These are phyloP conservation scores for Phytophthora multivora DNA, from an alignment of 352 stramenopile genomes.

Conservation along the genomic window DNA sequence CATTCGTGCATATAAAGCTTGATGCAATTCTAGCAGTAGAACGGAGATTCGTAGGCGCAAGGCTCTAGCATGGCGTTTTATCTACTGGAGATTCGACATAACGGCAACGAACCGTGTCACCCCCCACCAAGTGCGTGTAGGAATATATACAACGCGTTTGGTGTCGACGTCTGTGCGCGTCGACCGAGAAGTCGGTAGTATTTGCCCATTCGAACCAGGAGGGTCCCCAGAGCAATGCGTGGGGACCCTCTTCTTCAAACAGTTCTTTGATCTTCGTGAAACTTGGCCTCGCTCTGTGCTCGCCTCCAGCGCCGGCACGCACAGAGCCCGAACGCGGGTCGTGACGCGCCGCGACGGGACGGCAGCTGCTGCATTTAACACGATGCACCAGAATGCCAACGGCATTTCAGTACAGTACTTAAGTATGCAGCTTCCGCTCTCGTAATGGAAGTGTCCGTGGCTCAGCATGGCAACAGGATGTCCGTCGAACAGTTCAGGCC, in stretches of 20 bases:
- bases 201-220: neutral
- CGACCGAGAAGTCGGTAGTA: neutral
- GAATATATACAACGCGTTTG: neutral
- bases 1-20: neutral
- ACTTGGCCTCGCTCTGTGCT: neutral
- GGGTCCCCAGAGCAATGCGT: neutral
- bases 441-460: no score
- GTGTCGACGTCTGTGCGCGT: slow-evolving; percentile 8
- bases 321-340: slow-evolving; percentile 20
- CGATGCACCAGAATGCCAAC: slow-evolving; percentile 7
- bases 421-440: no score
- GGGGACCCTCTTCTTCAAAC: neutral
- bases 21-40: neutral
- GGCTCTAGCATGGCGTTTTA: no score
- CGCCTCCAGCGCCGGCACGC: slow-evolving; percentile 9
- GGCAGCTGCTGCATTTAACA: slow-evolving; percentile 2
- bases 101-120: no score
- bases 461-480: no score
- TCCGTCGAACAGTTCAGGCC: no score
- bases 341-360: slow-evolving; percentile 49
- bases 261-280: neutral
- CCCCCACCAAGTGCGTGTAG: no score
- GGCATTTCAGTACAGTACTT: no score
- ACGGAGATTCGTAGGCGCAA: neutral
- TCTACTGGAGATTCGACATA: neutral